Base-by-base conservation (phyloP, 805 yeast genomes). In the Pichia ethanolica region DNA sequence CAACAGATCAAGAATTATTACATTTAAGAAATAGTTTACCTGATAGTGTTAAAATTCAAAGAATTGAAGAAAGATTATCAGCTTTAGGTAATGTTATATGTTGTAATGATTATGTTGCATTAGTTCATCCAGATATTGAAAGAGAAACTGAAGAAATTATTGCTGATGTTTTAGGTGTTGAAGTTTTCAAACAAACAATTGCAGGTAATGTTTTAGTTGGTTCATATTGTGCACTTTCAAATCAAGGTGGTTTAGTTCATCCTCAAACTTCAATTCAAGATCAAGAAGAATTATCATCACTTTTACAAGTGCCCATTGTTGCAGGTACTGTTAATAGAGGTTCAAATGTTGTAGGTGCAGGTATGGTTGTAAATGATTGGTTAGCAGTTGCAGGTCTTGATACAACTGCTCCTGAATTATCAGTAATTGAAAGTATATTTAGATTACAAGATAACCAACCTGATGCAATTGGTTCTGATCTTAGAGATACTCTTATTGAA, bases 241-340 rank as follows among this genome's bases (percentile, higher is more conserved):
- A 93, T 72, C 97, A 90, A 70, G 99, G 99, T 68, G 99, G 98
- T 56, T 75, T 93, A 57, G 99, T 93, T 47, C 99, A 93, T 70
- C 97, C 99, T 38, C 96, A 89, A 69, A 95, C 99, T 39, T 82
- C 95, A 35, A 82, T 93, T 51, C 97, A 93, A 70, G 99, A 93
- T 68, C 99, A 93, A 74, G 99, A 93, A 73, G 99, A 93, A 72
- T 77, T 93, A 59, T 87, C 96, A 7, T 89, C 97, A 43, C 76
- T 93, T 66, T 77, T 93, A 62, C 99, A 93, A 72, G 96, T 93
- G 39, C 99, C 99, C 48, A 76, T 93, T 56, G 99, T 93, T 44
- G 99, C 99, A 7, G 99, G 99, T 69, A 90, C 97, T 38, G 90
- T 93, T 52, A 93, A 93, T 75, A 84, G 99, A 70, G 99, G 99